Conservation (phyloP, 306 rosid species). For the Casuarina equisetifolia region DNA sequence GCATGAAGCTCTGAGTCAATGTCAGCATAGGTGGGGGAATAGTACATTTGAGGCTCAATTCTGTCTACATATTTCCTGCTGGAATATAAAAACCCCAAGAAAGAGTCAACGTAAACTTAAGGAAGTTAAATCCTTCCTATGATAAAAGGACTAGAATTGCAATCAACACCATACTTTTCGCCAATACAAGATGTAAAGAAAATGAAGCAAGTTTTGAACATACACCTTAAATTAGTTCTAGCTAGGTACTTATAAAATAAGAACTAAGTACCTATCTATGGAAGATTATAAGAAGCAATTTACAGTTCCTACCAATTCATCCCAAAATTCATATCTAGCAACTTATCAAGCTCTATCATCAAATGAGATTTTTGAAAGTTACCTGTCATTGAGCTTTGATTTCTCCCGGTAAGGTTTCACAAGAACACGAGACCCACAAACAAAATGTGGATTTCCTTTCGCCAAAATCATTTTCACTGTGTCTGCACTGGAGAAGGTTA, state of each 20-base stretch:
- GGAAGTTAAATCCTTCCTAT: background rate
- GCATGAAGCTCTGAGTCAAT: conserved; percentile 48
- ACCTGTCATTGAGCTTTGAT: conserved; percentile 67
- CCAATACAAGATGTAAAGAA: background rate
- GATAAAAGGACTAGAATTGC: background rate
- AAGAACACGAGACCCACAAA: conserved; percentile 75
- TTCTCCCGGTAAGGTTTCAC: conserved; percentile 86
- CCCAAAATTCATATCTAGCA: background rate
- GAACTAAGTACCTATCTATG: background rate
- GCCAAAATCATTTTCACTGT: conserved; percentile 70
- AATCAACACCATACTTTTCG: background rate
- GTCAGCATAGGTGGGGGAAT: conserved; percentile 33
- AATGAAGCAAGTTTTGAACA: background rate
- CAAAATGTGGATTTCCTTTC: conserved; percentile 67
- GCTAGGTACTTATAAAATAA: background rate
- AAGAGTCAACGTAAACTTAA: background rate
- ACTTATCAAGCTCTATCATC: background rate
- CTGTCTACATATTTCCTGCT: conserved; percentile 66
- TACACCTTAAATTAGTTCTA: background rate
- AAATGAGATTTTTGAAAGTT: background rate
- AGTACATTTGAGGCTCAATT: conserved; percentile 37
- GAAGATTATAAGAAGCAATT: background rate
- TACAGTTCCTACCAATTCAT: background rate
- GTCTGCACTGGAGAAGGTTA: conserved; percentile 62
- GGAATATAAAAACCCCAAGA: conserved; percentile 6